These are phyloP conservation scores for Penicillium psychrosexuale DNA, from an alignment of 2,329 filamentous ascomycete species.

Conservation along the genomic window DNA sequence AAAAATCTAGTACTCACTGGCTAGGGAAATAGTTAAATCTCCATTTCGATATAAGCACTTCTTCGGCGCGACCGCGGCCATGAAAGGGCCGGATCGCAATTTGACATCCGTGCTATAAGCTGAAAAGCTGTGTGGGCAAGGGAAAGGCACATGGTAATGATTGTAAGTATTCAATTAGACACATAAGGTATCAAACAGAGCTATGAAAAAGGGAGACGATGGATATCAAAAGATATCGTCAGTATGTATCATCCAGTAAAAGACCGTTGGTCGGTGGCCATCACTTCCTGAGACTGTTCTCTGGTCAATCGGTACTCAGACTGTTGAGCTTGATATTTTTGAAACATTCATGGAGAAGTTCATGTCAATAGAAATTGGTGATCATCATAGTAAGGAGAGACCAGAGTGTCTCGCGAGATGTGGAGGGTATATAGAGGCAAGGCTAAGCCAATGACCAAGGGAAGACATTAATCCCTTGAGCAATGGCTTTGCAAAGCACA, in stretches of 20 bases:
- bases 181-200: neutral
- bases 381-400: conserved; percentile 28
- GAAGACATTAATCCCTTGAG: conserved; percentile 11
- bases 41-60: conserved; percentile 78
- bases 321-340: conserved; percentile 34
- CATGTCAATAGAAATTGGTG: conserved; percentile 24
- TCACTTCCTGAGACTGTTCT: neutral
- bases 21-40: conserved; percentile 23
- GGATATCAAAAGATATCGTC: neutral
- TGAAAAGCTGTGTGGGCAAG: conserved; percentile 37
- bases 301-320: conserved; percentile 24
- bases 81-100: conserved; percentile 82
- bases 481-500: neutral
- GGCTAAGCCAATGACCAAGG: neutral
- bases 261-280: neutral
- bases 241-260: neutral
- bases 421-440: neutral
- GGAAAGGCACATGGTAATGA: neutral
- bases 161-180: conserved; percentile 5
- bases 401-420: conserved; percentile 2
- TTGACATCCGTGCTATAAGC: conserved; percentile 88
- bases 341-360: conserved; percentile 24
- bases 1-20: conserved; percentile 47
- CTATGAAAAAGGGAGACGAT: neutral
- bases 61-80: conserved; percentile 98